phyloP scores from a whole-genome alignment of 1,284 basidiomycete genomes.

The Volvariella volvacea region DNA sequence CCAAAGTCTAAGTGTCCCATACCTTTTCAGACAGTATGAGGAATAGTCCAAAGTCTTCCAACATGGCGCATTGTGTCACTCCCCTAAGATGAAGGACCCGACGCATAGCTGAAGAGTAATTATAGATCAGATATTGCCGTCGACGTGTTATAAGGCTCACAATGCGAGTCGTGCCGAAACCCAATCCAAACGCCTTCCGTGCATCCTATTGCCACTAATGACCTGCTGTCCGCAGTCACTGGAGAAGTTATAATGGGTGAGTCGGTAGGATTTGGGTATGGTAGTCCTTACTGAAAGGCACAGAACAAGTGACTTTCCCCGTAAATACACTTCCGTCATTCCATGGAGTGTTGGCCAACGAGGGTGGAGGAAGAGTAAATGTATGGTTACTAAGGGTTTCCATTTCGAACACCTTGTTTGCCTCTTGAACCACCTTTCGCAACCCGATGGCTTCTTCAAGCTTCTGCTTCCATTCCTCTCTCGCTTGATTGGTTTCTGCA shows the following conservation, averaged over 20 bases:
- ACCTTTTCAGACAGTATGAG: conserved; percentile 90
- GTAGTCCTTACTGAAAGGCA: conserved; percentile 76
- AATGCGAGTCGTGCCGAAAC: conserved; percentile 77
- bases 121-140: conserved; percentile 1
- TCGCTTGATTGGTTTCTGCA: conserved; percentile 69
- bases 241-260: neutral
- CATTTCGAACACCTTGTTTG: conserved; percentile 89
- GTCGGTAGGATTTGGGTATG: neutral
- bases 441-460: conserved; percentile 84
- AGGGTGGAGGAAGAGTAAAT: conserved; percentile 66
- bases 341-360: conserved; percentile 40
- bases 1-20: conserved; percentile 11
- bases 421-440: conserved; percentile 83
- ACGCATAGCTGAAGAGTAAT: conserved; percentile 57
- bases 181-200: conserved; percentile 96
- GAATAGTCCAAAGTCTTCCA: conserved; percentile 94
- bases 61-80: conserved; percentile 88
- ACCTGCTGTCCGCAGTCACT: conserved; percentile 77
- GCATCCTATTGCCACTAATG: conserved; percentile 86
- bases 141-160: conserved; percentile 32
- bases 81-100: conserved; percentile 86
- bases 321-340: conserved; percentile 73
- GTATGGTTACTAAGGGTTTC: conserved; percentile 82
- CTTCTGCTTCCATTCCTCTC: conserved; percentile 85
- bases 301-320: conserved; percentile 89